Conservation (phyloP, 371 early-diverging fungal genomes). For the Syncephalastrum sp. region DNA sequence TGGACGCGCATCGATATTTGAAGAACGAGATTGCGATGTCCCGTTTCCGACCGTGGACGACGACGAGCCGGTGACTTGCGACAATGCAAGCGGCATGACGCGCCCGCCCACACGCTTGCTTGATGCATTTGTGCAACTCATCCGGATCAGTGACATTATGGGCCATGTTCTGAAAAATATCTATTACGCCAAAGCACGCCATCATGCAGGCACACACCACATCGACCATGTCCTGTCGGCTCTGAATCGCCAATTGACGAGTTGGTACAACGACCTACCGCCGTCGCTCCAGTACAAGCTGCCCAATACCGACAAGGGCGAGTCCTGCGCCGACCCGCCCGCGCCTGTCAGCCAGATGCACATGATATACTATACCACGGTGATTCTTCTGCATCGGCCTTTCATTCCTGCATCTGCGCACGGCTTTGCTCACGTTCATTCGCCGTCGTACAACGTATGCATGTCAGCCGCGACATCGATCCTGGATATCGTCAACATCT, state of each 20-base stretch:
- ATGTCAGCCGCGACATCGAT: constrained; percentile 41
- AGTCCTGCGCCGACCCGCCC: constrained; percentile 12
- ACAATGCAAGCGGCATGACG: constrained; percentile 3
- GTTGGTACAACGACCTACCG: constrained; percentile 48
- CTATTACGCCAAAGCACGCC: constrained; percentile 41
- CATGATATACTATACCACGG: constrained; percentile 41
- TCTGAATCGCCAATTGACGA: constrained; percentile 38
- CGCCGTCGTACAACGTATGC: constrained; percentile 42
- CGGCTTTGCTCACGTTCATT: no score
- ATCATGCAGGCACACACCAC: constrained; percentile 24
- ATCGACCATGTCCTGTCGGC: constrained; percentile 34
- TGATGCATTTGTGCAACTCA: constrained; percentile 33
- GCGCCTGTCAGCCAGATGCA: constrained; percentile 42
- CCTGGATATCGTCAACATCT: constrained; percentile 32
- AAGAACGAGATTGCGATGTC: constrained; percentile 48
- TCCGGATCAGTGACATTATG: constrained; percentile 41
- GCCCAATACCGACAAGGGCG: constrained; percentile 14
- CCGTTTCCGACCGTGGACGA: constrained; percentile 49
- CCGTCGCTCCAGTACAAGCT: constrained; percentile 35
- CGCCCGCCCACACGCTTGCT: constrained; percentile 28
- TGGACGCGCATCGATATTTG: constrained; percentile 41
- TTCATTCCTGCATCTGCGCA: constrained; percentile 32
- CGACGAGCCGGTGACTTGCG: constrained; percentile 19
- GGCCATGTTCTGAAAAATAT: constrained; percentile 48
- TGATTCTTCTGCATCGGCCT: constrained; percentile 45